Evolutionary conservation across 257 asterid species (phyloP).

Genomic region (Nicotiana tomentosiformis): DNA sequence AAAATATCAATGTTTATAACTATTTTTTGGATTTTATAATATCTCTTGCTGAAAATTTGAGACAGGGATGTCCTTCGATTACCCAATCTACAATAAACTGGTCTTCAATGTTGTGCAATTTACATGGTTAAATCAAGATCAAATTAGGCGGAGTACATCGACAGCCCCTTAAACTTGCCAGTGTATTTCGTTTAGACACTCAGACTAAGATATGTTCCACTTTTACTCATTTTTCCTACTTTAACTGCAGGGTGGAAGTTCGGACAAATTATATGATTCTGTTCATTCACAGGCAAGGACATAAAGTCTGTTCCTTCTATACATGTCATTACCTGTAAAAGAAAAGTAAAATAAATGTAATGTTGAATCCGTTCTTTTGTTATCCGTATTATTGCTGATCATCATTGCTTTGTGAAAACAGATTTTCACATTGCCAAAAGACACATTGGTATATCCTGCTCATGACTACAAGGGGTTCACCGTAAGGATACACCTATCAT

Average conservation of each 20-base stretch:
- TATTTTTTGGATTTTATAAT: not conserved
- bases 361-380: not conserved
- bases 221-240: not conserved
- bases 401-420: slow-evolving; percentile 13
- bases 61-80: not conserved
- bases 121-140: not conserved
- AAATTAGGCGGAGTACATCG: not conserved
- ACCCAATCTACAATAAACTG: not conserved
- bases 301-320: not conserved
- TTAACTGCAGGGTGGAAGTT: slow-evolving; percentile 84
- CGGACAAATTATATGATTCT: slow-evolving; percentile 74
- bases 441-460: slow-evolving; percentile 83
- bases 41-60: not conserved
- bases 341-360: not conserved
- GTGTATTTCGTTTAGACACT: too few relatives aligned
- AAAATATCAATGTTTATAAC: not conserved
- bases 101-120: not conserved
- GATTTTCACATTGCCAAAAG: slow-evolving; percentile 86
- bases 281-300: slow-evolving; percentile 88
- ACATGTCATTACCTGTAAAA: not conserved
- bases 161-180: too few relatives aligned
- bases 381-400: slow-evolving; percentile 4
- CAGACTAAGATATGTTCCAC: too few relatives aligned
- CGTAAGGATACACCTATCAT: slow-evolving; percentile 34
- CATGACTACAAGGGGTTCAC: slow-evolving; percentile 96